Conservation (phyloP, 176 grass and related monocot genomes). For the Tillandsia leiboldiana region DNA sequence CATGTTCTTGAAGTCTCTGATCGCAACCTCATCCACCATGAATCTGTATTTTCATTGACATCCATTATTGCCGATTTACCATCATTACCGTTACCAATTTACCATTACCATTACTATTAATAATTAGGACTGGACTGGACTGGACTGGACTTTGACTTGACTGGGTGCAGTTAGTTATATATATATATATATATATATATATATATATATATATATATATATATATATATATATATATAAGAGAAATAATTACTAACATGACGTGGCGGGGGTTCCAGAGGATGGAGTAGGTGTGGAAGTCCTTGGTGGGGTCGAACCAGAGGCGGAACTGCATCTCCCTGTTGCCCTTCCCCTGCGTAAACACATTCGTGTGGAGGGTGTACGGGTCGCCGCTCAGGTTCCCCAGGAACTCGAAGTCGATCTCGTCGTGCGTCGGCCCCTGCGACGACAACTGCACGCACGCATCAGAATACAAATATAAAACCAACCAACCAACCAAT, state of each 20-base stretch:
- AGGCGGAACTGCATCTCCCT: constrained; percentile 81
- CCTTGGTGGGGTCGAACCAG: constrained; percentile 79
- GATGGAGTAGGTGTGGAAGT: constrained; percentile 89
- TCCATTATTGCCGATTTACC: no score
- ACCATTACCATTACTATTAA: no score
- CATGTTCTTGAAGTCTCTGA: constrained; percentile 73
- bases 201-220: background rate
- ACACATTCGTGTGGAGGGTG: constrained; percentile 89
- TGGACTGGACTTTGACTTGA: no score
- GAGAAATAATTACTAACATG: constrained; percentile 31
- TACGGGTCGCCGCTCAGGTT: constrained; percentile 64
- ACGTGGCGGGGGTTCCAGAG: constrained; percentile 86
- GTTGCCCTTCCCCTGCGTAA: constrained; percentile 59
- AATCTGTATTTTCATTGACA: constrained; percentile 33
- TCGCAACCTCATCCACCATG: constrained; percentile 77
- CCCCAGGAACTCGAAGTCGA: constrained; percentile 85
- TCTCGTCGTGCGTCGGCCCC: constrained; percentile 66
- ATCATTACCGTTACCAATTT: no score
- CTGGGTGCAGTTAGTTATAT: background rate
- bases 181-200: background rate
- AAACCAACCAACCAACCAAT: background rate
- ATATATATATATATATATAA: background rate
- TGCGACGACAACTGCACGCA: constrained; percentile 57
- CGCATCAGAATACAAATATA: background rate
- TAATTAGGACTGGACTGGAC: no score